A percentile compares a stretch with the other conserved stretches of the same genome.
Evolutionary conservation across 2,329 filamentous ascomycete species (phyloP).

Genomic region (Epichloe scottii): DNA sequence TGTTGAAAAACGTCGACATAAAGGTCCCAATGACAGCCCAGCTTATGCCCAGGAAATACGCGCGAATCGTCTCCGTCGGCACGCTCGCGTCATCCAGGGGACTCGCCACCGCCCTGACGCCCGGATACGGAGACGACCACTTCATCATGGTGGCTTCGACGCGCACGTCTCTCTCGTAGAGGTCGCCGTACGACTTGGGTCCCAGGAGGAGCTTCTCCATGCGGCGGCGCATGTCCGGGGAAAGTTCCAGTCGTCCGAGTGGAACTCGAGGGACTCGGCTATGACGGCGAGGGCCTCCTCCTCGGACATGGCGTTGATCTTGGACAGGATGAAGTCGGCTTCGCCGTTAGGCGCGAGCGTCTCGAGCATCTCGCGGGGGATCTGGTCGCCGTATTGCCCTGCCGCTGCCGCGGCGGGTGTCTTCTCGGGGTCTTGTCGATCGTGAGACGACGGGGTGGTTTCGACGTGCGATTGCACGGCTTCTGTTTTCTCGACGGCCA

Average conservation of each 20-base stretch:
- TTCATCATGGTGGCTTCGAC: slow-evolving; percentile 27
- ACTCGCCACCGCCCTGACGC: slow-evolving; percentile 27
- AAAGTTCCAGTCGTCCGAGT: slow-evolving; percentile 32
- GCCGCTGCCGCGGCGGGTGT: neutral
- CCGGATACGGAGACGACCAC: slow-evolving; percentile 30
- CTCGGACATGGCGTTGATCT: slow-evolving; percentile 29
- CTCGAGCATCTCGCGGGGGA: slow-evolving; percentile 26
- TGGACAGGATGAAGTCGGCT: slow-evolving; percentile 24
- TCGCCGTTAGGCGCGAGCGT: slow-evolving; percentile 30
- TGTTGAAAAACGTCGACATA: slow-evolving; percentile 29
- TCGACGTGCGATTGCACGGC: too few relatives aligned
- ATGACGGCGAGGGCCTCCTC: slow-evolving; percentile 29
- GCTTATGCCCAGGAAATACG: slow-evolving; percentile 26
- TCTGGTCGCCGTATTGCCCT: slow-evolving; percentile 20
- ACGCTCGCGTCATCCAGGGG: slow-evolving; percentile 21
- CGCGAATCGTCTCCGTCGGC: slow-evolving; percentile 28
- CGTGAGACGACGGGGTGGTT: neutral
- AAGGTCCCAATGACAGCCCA: slow-evolving; percentile 15
- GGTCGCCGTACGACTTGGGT: slow-evolving; percentile 26
- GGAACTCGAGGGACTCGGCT: slow-evolving; percentile 24
- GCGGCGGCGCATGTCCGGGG: slow-evolving; percentile 27
- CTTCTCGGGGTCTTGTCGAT: slow-evolving; percentile 1
- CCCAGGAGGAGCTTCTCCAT: slow-evolving; percentile 26
- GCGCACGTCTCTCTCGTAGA: slow-evolving; percentile 26
- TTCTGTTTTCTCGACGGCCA: too few relatives aligned